phyloP scores from a whole-genome alignment of 768 basidiomycete genomes.

The Lentinula sp. region DNA sequence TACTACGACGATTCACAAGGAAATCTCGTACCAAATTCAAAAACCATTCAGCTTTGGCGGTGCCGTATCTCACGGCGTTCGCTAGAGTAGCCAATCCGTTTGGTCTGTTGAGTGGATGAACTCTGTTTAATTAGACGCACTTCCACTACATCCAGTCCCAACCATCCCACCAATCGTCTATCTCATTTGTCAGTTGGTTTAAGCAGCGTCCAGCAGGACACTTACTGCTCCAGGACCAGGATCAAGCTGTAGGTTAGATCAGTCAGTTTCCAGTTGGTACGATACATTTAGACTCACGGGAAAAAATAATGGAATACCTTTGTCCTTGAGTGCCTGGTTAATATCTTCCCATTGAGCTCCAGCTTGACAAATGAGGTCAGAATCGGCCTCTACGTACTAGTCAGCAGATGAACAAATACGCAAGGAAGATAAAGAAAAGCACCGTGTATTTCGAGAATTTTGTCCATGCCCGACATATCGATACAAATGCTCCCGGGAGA shows the following conservation, averaged over 20 bases:
- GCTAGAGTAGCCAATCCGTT: conserved; percentile 29
- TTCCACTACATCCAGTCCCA: conserved; percentile 81
- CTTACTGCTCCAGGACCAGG: conserved; percentile 67
- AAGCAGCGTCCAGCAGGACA: background rate
- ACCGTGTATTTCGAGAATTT: conserved; percentile 54
- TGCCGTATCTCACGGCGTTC: conserved; percentile 82
- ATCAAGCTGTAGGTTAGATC: conserved; percentile 41
- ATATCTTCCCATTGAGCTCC: conserved; percentile 78
- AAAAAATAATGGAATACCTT: conserved; percentile 78
- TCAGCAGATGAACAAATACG: background rate
- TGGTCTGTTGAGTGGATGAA: background rate
- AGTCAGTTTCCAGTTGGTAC: background rate
- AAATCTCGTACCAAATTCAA: conserved; percentile 56
- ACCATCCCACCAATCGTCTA: conserved; percentile 88
- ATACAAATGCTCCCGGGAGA: conserved; percentile 57
- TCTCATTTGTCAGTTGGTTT: conserved; percentile 3
- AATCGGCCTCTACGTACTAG: conserved; percentile 48
- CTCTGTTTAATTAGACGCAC: conserved; percentile 33
- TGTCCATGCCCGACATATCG: conserved; percentile 63
- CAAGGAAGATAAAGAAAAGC: conserved; percentile 5
- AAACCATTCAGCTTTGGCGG: conserved; percentile 86
- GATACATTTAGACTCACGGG: conserved; percentile 48
- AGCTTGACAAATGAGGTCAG: conserved; percentile 71
- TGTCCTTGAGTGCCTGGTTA: conserved; percentile 59
- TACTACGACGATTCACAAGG: conserved; percentile 18